These are phyloP conservation scores for Aulographum hederae DNA, from an alignment of 2,329 filamentous ascomycete genomes.

Conservation along the genomic window DNA sequence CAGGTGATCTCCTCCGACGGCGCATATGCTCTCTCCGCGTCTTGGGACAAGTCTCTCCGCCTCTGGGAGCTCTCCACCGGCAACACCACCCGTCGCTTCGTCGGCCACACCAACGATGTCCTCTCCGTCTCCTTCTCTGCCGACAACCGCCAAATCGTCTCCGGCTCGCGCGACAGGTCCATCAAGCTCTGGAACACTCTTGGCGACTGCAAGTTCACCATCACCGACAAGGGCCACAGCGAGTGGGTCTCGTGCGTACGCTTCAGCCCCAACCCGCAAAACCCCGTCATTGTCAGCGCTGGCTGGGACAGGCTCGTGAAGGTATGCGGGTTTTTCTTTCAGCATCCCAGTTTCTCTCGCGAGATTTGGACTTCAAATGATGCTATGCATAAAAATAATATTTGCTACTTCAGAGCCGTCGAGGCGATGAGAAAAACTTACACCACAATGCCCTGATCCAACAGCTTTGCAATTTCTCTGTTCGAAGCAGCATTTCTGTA, in stretches of 20 bases:
- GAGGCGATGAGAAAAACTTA: conserved; percentile 95
- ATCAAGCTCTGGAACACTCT: conserved; percentile 99
- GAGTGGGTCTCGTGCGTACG: conserved; percentile 99
- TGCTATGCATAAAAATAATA: conserved; percentile 81
- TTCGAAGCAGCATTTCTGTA: background rate
- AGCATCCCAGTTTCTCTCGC: conserved; percentile 12
- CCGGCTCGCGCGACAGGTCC: conserved; percentile 90
- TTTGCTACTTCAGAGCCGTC: conserved; percentile 99
- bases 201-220: conserved; percentile 99
- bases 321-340: conserved; percentile 34
- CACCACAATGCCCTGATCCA: conserved; percentile 68
- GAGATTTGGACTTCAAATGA: no score
- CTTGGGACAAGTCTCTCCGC: conserved; percentile 99
- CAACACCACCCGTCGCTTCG: conserved; percentile 93
- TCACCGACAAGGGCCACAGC: conserved; percentile 99
- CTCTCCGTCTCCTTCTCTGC: conserved; percentile 99
- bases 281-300: conserved; percentile 96
- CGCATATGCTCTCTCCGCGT: conserved; percentile 95
- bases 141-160: conserved; percentile 99
- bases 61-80: conserved; percentile 98
- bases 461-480: conserved; percentile 5
- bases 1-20: conserved; percentile 98
- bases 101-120: conserved; percentile 98
- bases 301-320: conserved; percentile 99
- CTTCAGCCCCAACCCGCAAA: conserved; percentile 99